Conservation (phyloP, 1,284 basidiomycete species). For the Coniferiporia sulphurascens region DNA sequence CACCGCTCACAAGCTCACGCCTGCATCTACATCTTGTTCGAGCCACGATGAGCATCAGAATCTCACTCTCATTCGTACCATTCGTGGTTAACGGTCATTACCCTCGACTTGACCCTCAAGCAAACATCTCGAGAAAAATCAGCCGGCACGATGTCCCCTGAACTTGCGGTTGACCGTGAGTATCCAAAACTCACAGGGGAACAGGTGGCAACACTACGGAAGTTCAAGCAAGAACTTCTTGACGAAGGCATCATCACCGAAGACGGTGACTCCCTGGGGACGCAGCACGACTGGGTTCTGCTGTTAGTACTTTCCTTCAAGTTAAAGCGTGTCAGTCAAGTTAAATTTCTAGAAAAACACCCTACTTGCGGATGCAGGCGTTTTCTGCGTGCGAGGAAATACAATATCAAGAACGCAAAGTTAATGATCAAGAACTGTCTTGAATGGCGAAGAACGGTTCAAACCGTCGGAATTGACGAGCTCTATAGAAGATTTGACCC, state of each 20-base stretch:
- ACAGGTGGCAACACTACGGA: slow-evolving; percentile 6
- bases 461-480: slow-evolving; percentile 53
- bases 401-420: slow-evolving; percentile 48
- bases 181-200: slow-evolving; percentile 12
- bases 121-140: not conserved
- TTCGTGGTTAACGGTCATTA: not conserved
- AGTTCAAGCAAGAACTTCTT: slow-evolving; percentile 12
- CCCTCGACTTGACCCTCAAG: not conserved
- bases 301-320: slow-evolving; percentile 5
- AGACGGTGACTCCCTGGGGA: slow-evolving; percentile 17
- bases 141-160: not conserved
- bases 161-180: not conserved
- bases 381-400: slow-evolving; percentile 64
- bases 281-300: slow-evolving; percentile 16
- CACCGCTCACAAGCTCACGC: not conserved
- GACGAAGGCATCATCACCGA: slow-evolving; percentile 15
- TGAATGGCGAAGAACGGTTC: slow-evolving; percentile 52
- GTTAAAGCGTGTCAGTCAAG: not conserved
- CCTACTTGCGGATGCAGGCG: slow-evolving; percentile 37
- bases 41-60: not conserved
- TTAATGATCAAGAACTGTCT: slow-evolving; percentile 57
- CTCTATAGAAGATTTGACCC: slow-evolving; percentile 53
- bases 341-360: not conserved
- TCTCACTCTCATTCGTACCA: not conserved
- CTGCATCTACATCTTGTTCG: not conserved